phyloP scores from a whole-genome alignment of 306 rosid species.

The Dicorynia guianensis region DNA sequence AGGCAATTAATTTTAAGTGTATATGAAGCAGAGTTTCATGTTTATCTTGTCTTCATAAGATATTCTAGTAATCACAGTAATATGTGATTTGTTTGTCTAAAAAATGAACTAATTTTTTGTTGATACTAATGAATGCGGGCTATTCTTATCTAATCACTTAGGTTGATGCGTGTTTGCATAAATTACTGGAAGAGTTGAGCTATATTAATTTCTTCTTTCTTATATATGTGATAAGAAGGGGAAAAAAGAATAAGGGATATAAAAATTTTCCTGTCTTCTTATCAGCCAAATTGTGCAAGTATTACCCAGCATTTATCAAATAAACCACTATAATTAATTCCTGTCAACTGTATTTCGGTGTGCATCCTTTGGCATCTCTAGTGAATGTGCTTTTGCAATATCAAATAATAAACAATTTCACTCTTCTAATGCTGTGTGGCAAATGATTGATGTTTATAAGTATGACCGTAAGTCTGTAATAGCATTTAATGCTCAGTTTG shows the following conservation, averaged over 20 bases:
- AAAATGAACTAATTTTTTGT: neutral
- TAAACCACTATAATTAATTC: neutral
- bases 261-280: neutral
- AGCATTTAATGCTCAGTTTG: conserved; percentile 4
- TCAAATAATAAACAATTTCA: neutral
- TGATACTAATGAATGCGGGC: neutral
- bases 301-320: conserved; percentile 7
- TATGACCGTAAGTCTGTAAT: neutral
- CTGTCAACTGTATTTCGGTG: conserved; percentile 24
- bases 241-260: neutral
- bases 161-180: neutral
- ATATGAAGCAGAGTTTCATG: neutral
- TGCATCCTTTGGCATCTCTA: neutral
- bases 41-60: neutral
- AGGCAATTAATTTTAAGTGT: neutral
- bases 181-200: neutral
- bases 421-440: conserved; percentile 6
- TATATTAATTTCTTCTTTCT: neutral
- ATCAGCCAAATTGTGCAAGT: conserved; percentile 2
- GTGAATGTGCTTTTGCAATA: neutral
- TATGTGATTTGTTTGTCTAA: neutral
- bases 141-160: neutral
- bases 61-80: neutral
- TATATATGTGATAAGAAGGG: neutral
- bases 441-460: neutral